A percentile compares a stretch with the other conserved stretches of the same genome.
phyloP scores from a whole-genome alignment of 2,329 filamentous ascomycete genomes.

The Ceratocystiopsis brevicomis region DNA sequence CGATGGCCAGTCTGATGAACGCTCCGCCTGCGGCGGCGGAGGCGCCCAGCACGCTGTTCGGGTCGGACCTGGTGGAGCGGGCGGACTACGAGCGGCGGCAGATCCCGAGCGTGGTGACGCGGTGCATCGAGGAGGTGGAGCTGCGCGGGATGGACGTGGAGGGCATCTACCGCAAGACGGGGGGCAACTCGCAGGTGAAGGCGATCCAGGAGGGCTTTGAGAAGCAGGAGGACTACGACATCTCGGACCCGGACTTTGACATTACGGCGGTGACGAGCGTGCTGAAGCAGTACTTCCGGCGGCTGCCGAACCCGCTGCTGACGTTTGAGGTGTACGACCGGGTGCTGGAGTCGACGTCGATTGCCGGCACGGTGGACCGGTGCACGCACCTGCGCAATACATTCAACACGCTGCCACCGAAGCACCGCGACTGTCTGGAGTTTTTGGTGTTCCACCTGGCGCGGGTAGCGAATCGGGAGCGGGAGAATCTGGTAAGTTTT shows the following conservation, averaged over 20 bases:
- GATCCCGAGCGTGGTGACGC: constrained; percentile 76
- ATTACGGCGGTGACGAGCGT: constrained; percentile 93
- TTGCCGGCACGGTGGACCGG: constrained; percentile 47
- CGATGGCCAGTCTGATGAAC: constrained; percentile 21
- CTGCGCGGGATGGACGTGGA: constrained; percentile 91
- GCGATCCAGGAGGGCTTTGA: constrained; percentile 84
- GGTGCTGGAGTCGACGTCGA: constrained; percentile 51
- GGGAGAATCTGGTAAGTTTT: constrained; percentile 59
- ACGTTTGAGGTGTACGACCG: constrained; percentile 86
- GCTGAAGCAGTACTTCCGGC: constrained; percentile 93
- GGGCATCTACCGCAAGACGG: constrained; percentile 95
- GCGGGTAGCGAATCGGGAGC: constrained; percentile 64
- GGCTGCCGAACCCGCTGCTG: constrained; percentile 71
- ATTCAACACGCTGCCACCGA: constrained; percentile 59
- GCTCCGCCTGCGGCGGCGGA: constrained; percentile 23
- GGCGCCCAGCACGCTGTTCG: constrained; percentile 50
- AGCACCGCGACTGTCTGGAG: constrained; percentile 76
- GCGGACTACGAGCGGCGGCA: constrained; percentile 76
- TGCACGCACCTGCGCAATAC: constrained; percentile 53
- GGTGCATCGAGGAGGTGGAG: constrained; percentile 94
- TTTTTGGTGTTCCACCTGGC: constrained; percentile 88
- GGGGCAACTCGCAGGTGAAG: constrained; percentile 80
- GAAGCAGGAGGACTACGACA: constrained; percentile 67
- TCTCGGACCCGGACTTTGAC: constrained; percentile 82
- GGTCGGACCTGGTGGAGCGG: constrained; percentile 70